Percentiles rank a stretch among this genome's conserved stretches.
phyloP scores from a whole-genome alignment of 805 yeast species.

The Yarrowia porcina region DNA sequence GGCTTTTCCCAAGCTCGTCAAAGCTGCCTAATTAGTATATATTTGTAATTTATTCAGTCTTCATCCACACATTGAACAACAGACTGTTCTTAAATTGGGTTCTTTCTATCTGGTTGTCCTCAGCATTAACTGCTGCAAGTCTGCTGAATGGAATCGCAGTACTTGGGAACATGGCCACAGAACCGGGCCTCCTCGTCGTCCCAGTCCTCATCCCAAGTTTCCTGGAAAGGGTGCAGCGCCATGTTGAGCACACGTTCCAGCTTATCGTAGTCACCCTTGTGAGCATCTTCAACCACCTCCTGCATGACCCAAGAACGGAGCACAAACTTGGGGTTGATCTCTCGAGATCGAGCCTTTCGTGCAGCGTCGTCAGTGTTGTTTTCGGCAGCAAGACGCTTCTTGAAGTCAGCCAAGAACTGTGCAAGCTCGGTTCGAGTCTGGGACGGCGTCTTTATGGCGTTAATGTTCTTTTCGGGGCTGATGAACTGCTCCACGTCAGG shows the following conservation, averaged over 20 bases:
- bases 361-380: conserved; percentile 40
- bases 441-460: conserved; percentile 30
- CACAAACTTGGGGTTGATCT: conserved; percentile 70
- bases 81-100: too few relatives aligned
- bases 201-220: conserved; percentile 58
- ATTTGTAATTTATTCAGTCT: neutral
- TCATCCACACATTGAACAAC: neutral
- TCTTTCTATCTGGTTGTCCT: too few relatives aligned
- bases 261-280: conserved; percentile 49
- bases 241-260: conserved; percentile 63
- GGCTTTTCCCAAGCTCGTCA: conserved; percentile 55
- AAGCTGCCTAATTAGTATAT: neutral
- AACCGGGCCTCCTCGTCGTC: conserved; percentile 57
- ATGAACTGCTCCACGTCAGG: conserved; percentile 1
- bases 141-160: conserved; percentile 64
- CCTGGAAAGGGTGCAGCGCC: conserved; percentile 73
- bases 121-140: conserved; percentile 50
- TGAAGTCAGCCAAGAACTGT: conserved; percentile 55
- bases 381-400: conserved; percentile 43
- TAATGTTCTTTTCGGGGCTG: conserved; percentile 27
- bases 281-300: conserved; percentile 66
- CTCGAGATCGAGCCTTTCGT: conserved; percentile 45
- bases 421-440: conserved; percentile 46
- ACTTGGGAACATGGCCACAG: conserved; percentile 49
- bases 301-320: conserved; percentile 86